Evolutionary conservation across 2,329 filamentous ascomycete genomes (phyloP).

Genomic region (Curvularia lunata): DNA sequence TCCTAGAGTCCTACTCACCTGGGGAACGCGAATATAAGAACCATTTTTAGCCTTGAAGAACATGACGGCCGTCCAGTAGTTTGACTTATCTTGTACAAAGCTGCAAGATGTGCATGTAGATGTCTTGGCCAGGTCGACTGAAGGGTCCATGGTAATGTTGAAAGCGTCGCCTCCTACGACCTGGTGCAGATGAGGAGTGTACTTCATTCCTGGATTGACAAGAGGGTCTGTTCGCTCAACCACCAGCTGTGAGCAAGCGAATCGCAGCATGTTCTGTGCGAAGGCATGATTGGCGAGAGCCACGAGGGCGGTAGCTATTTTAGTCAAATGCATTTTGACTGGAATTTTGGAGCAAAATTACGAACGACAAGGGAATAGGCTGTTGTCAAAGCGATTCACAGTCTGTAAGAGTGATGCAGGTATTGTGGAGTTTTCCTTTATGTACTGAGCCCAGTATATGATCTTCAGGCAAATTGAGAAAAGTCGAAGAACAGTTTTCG

Average conservation of each 20-base stretch:
- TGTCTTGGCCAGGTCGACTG: slow-evolving; percentile 27
- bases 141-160: slow-evolving; percentile 45
- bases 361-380: neutral
- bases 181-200: slow-evolving; percentile 46
- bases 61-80: slow-evolving; percentile 48
- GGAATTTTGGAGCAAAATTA: slow-evolving; percentile 1
- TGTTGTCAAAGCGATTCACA: slow-evolving; percentile 24
- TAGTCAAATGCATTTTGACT: slow-evolving; percentile 41
- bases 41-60: slow-evolving; percentile 47
- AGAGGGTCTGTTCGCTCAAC: slow-evolving; percentile 44
- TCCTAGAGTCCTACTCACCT: slow-evolving; percentile 14
- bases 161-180: slow-evolving; percentile 44
- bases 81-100: slow-evolving; percentile 43
- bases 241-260: slow-evolving; percentile 45
- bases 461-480: slow-evolving; percentile 4
- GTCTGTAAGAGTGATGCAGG: slow-evolving; percentile 20
- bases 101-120: slow-evolving; percentile 45
- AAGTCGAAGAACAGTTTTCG: slow-evolving; percentile 36
- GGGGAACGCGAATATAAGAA: slow-evolving; percentile 39
- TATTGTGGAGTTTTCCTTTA: slow-evolving; percentile 35
- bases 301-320: slow-evolving; percentile 29
- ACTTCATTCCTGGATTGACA: slow-evolving; percentile 45
- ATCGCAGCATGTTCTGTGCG: slow-evolving; percentile 43
- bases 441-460: slow-evolving; percentile 22
- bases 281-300: slow-evolving; percentile 33